These are phyloP conservation scores for Nelumbo lutea DNA, from an alignment of 164 flowering plant genomes.

Conservation along the genomic window DNA sequence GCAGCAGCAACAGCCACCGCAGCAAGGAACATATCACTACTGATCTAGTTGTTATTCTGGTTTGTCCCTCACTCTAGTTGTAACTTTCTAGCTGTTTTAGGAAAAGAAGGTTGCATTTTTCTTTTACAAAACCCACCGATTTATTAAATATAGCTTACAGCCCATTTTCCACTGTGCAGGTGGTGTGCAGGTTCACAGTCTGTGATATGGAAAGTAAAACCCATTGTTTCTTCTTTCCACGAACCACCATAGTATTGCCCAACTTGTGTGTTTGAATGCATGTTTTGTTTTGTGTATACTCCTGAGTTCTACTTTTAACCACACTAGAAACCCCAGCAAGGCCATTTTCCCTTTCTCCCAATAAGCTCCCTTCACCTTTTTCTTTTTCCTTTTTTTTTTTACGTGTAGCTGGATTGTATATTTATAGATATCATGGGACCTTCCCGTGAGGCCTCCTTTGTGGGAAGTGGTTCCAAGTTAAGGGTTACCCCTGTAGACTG, in stretches of 20 bases:
- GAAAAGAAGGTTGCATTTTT: conserved; percentile 2
- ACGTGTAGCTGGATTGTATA: too few species aligned
- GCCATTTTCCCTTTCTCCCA: too few species aligned
- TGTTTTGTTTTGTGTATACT: neutral
- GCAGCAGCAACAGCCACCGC: conserved; percentile 21
- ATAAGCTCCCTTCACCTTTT: too few species aligned
- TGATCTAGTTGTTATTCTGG: conserved; percentile 26
- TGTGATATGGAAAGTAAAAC: conserved; percentile 27
- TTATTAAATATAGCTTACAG: conserved; percentile 29
- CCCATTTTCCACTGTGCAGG: conserved; percentile 56
- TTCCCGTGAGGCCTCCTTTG: too few species aligned
- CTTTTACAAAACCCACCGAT: conserved; percentile 6
- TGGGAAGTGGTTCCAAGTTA: too few species aligned
- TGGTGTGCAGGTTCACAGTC: conserved; percentile 44
- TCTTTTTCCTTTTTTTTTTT: too few species aligned
- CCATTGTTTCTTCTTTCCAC: neutral
- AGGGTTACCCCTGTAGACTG: too few species aligned
- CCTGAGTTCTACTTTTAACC: neutral
- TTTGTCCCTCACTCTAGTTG: conserved; percentile 21
- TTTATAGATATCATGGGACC: too few species aligned
- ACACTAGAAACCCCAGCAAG: neutral
- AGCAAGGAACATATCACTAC: conserved; percentile 26
- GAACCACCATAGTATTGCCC: neutral
- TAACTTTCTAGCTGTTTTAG: conserved; percentile 3
- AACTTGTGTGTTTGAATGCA: conserved; percentile 5